These are phyloP conservation scores for Lanmaoa rubissima DNA, from an alignment of 768 basidiomycete species.

Conservation along the genomic window DNA sequence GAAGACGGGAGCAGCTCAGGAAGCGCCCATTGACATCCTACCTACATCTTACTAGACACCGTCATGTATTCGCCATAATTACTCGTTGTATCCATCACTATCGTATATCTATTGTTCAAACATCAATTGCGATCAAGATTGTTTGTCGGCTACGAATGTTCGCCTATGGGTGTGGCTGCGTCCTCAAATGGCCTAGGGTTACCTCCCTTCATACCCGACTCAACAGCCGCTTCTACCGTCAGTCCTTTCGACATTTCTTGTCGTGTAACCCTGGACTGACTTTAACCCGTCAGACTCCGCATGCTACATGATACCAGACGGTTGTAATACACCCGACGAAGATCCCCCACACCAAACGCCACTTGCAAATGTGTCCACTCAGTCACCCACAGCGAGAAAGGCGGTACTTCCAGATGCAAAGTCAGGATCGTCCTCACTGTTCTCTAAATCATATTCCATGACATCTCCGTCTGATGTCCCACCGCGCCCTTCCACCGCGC, in stretches of 20 bases:
- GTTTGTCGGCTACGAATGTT: background rate
- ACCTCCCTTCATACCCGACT: background rate
- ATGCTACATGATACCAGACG: slow-evolving; percentile 33
- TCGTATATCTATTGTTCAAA: background rate
- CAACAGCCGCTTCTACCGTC: slow-evolving; percentile 1
- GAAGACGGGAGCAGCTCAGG: slow-evolving; percentile 25
- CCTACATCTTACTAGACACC: slow-evolving; percentile 8
- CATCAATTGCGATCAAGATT: background rate
- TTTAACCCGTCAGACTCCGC: slow-evolving; percentile 7
- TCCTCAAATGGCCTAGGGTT: background rate
- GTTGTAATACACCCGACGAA: slow-evolving; percentile 8
- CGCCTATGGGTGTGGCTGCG: slow-evolving; percentile 6
- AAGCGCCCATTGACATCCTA: slow-evolving; percentile 21
- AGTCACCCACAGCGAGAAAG: slow-evolving; percentile 12
- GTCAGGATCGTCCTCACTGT: slow-evolving; percentile 2
- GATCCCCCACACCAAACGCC: slow-evolving; percentile 12
- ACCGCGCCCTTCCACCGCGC: slow-evolving; percentile 28
- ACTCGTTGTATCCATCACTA: slow-evolving; percentile 12
- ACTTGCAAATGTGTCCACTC: slow-evolving; percentile 18
- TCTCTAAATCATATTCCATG: slow-evolving; percentile 10
- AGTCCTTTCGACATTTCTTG: background rate
- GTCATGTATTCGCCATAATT: slow-evolving; percentile 15
- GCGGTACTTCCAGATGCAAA: slow-evolving; percentile 2
- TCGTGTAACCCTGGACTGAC: background rate
- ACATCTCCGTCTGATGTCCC: slow-evolving; percentile 13